phyloP scores from a whole-genome alignment of 768 basidiomycete genomes.

The Mycena venus region DNA sequence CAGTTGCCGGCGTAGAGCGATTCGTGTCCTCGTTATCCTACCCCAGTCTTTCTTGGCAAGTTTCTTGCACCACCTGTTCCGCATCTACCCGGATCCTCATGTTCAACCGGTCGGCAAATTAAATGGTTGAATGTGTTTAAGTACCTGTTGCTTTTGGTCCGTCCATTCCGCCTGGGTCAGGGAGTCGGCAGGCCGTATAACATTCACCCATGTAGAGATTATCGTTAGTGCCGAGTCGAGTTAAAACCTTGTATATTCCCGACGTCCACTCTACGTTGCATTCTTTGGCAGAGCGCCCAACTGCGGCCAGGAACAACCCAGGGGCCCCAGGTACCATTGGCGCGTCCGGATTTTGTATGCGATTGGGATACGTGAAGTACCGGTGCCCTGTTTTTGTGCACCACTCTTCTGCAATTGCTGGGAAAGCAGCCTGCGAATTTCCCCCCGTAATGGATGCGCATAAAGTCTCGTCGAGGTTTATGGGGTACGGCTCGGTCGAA shows the following conservation, averaged over 20 bases:
- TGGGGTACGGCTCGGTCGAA: not conserved
- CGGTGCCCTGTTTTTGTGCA: slow-evolving; percentile 17
- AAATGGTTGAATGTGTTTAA: not conserved
- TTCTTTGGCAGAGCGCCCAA: not conserved
- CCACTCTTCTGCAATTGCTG: not conserved
- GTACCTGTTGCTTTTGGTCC: not conserved
- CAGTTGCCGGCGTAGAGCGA: slow-evolving; percentile 41
- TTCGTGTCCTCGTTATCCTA: slow-evolving; percentile 36
- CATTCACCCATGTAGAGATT: slow-evolving; percentile 22
- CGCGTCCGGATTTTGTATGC: slow-evolving; percentile 21
- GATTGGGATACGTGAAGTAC: slow-evolving; percentile 25
- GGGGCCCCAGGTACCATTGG: slow-evolving; percentile 29
- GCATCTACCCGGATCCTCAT: slow-evolving; percentile 35
- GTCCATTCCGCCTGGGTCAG: slow-evolving; percentile 5
- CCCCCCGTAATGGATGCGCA: slow-evolving; percentile 13
- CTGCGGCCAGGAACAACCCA: slow-evolving; percentile 23
- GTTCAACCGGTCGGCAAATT: not conserved
- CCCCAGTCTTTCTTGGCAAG: slow-evolving; percentile 48
- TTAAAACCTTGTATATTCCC: slow-evolving; percentile 7
- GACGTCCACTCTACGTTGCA: not conserved
- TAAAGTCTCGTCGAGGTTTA: slow-evolving; percentile 13
- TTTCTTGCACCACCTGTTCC: slow-evolving; percentile 43
- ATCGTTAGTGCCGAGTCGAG: slow-evolving; percentile 1
- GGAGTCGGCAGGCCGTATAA: slow-evolving; percentile 3
- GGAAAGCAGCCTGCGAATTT: not conserved